phyloP scores from a whole-genome alignment of 2,329 filamentous ascomycete genomes.

The Trichoderma sp. region DNA sequence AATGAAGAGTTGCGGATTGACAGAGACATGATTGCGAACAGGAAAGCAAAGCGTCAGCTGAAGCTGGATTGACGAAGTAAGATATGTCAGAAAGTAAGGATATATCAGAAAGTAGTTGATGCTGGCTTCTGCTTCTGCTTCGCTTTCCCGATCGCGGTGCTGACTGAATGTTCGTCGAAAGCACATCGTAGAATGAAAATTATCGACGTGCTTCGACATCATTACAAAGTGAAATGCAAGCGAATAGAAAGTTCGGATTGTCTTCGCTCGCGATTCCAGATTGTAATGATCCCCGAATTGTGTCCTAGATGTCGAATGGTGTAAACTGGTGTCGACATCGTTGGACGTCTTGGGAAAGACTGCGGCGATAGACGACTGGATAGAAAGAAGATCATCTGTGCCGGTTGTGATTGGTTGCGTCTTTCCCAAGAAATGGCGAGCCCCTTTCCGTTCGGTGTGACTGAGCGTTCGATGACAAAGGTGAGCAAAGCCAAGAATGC shows the following conservation, averaged over 20 bases:
- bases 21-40: not conserved
- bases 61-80: not conserved
- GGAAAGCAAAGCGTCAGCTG: not conserved
- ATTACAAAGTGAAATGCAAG: slow-evolving; percentile 1
- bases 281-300: slow-evolving; percentile 4
- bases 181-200: not conserved
- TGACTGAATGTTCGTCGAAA: slow-evolving; percentile 3
- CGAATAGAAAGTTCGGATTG: not conserved
- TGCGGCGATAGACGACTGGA: not conserved
- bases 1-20: not conserved
- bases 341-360: not conserved
- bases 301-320: not conserved
- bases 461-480: not conserved
- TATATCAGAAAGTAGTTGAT: not conserved
- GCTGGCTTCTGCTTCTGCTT: not conserved
- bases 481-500: not conserved
- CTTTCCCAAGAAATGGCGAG: not conserved
- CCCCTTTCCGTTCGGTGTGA: not conserved
- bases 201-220: not conserved
- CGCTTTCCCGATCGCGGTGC: slow-evolving; percentile 2
- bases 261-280: not conserved
- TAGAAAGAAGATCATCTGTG: not conserved
- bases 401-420: not conserved
- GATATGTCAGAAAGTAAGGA: not conserved
- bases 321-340: not conserved